These are phyloP conservation scores for Lentinula lateritia DNA, from an alignment of 768 basidiomycete genomes.

Conservation along the genomic window DNA sequence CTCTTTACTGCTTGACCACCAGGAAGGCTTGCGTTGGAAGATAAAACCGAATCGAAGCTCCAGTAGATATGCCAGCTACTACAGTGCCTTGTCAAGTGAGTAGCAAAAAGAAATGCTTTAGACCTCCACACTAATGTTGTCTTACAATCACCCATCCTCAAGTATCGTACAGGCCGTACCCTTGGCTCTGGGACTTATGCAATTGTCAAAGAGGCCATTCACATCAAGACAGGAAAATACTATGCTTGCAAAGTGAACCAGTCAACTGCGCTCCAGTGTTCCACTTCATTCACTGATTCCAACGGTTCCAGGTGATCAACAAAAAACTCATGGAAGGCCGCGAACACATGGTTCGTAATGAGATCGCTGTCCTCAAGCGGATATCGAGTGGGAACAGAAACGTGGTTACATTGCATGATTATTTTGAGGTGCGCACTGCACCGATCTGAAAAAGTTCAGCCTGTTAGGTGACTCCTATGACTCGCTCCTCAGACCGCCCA, in stretches of 20 bases:
- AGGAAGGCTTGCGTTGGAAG: not conserved
- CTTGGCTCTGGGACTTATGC: conserved; percentile 92
- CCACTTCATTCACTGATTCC: not conserved
- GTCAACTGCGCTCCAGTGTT: not conserved
- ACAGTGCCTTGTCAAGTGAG: conserved; percentile 3
- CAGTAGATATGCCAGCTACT: not conserved
- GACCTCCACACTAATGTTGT: too few relatives aligned
- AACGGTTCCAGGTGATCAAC: conserved; percentile 67
- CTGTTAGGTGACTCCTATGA: conserved; percentile 1
- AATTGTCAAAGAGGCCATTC: conserved; percentile 92
- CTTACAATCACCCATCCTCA: not conserved
- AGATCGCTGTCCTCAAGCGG: conserved; percentile 91
- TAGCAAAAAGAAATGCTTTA: too few relatives aligned
- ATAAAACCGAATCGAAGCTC: not conserved
- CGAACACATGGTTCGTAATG: conserved; percentile 98
- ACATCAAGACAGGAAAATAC: conserved; percentile 86
- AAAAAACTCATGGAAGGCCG: conserved; percentile 98
- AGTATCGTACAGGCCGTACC: conserved; percentile 87
- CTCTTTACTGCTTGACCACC: not conserved
- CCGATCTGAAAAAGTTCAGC: too few relatives aligned
- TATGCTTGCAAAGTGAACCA: conserved; percentile 78
- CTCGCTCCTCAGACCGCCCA: conserved; percentile 61
- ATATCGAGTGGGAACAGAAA: conserved; percentile 88
- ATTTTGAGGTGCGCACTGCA: conserved; percentile 71
- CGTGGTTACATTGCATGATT: conserved; percentile 92